phyloP scores from a whole-genome alignment of 441 rosid genomes.

The Populus hybrid region DNA sequence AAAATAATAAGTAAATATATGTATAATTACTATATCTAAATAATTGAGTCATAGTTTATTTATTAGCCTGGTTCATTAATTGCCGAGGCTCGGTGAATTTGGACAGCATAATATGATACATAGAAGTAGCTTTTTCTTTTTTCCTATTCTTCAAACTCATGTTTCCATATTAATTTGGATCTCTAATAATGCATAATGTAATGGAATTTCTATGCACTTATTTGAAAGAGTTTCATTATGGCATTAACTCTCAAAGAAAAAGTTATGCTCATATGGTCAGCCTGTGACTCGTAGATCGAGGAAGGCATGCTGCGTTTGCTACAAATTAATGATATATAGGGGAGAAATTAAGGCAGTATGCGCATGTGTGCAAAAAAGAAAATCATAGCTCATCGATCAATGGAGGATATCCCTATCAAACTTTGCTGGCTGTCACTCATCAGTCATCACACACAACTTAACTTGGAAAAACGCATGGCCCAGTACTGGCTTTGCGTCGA shows the following conservation, averaged over 20 bases:
- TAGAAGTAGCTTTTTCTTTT: no score
- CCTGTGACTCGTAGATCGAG: background rate
- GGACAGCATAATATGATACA: background rate
- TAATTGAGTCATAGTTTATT: background rate
- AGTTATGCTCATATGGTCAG: no score
- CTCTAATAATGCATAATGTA: background rate
- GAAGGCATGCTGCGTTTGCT: background rate
- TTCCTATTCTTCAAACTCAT: background rate
- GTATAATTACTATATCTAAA: background rate
- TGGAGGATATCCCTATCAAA: background rate
- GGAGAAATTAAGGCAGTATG: background rate
- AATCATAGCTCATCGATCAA: background rate
- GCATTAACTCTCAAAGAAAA: no score
- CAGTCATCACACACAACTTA: background rate
- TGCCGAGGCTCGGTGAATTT: background rate
- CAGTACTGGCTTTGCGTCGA: constrained; percentile 33
- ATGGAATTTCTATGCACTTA: no score
- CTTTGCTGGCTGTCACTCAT: constrained; percentile 21
- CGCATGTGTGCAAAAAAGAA: background rate
- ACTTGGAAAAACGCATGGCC: background rate
- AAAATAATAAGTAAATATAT: no score
- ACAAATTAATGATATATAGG: no score
- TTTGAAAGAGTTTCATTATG: no score
- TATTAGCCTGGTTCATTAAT: background rate
- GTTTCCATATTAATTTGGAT: background rate